Percentiles rank a stretch among this genome's conserved stretches.
These are phyloP conservation scores for Craspedostauros australis DNA, from an alignment of 108 stramenopile genomes.

Conservation along the genomic window DNA sequence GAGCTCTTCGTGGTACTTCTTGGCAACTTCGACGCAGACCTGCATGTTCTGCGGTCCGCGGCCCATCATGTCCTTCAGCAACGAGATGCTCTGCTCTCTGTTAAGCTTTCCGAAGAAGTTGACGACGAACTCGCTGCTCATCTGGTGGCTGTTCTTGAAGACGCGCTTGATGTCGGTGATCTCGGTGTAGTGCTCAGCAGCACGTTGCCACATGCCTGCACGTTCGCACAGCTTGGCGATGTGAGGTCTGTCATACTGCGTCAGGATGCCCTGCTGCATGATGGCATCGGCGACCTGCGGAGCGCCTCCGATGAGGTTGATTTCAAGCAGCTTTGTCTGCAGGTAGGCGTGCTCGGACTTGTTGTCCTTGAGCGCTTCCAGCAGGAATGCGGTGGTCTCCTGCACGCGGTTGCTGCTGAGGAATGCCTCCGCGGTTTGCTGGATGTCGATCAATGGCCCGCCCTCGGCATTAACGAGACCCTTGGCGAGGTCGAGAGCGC, in stretches of 20 bases:
- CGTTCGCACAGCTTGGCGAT: slow-evolving; percentile 98
- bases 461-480: slow-evolving; percentile 91
- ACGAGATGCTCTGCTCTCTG: slow-evolving; percentile 87
- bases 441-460: slow-evolving; percentile 92
- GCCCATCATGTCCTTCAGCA: slow-evolving; percentile 95
- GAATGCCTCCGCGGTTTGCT: slow-evolving; percentile 97
- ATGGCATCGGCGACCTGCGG: slow-evolving; percentile 99
- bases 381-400: slow-evolving; percentile 96
- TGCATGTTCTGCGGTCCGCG: slow-evolving; percentile 93
- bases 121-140: slow-evolving; percentile 96
- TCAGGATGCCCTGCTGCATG: slow-evolving; percentile 96
- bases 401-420: slow-evolving; percentile 93
- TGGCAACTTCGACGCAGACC: slow-evolving; percentile 94
- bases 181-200: slow-evolving; percentile 99
- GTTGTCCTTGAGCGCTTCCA: slow-evolving; percentile 98
- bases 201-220: slow-evolving; percentile 98
- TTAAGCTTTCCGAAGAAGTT: slow-evolving; percentile 95
- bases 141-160: slow-evolving; percentile 93
- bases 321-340: slow-evolving; percentile 99
- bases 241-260: slow-evolving; percentile 96
- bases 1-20: slow-evolving; percentile 98
- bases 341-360: slow-evolving; percentile 98
- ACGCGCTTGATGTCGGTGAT: slow-evolving; percentile 98
- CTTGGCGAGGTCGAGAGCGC: slow-evolving; percentile 96
- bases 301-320: slow-evolving; percentile 98